phyloP scores from a whole-genome alignment of 345 rosid genomes.

The Linum tenue region DNA sequence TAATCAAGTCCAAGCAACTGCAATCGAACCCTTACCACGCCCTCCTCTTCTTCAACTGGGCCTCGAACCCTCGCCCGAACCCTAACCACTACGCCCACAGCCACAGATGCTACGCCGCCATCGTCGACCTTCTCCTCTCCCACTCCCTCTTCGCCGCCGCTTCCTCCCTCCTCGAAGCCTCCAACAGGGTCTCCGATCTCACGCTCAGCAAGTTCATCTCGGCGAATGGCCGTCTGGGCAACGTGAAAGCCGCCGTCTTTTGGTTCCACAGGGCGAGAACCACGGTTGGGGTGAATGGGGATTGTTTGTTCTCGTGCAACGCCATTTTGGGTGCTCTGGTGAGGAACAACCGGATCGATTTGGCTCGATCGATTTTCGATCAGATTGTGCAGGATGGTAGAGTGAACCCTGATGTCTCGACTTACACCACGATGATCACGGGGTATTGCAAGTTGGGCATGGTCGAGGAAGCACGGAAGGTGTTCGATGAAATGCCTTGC shows the following conservation, averaged over 20 bases:
- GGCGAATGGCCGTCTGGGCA: constrained; percentile 23
- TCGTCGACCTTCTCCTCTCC: constrained; percentile 24
- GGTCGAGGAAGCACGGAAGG: constrained; percentile 27
- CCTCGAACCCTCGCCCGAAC: constrained; percentile 22
- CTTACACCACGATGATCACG: constrained; percentile 30
- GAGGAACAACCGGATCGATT: constrained; percentile 11
- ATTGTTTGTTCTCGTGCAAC: constrained; percentile 26
- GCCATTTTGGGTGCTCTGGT: constrained; percentile 29
- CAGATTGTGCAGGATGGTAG: constrained; percentile 15
- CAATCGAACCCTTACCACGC: constrained; percentile 28
- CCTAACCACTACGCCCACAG: constrained; percentile 21
- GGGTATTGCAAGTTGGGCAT: constrained; percentile 26
- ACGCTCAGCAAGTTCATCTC: constrained; percentile 24
- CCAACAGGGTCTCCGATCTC: constrained; percentile 25
- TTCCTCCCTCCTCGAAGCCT: constrained; percentile 17
- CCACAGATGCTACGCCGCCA: constrained; percentile 24
- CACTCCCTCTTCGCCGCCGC: constrained; percentile 25
- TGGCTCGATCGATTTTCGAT: constrained; percentile 22
- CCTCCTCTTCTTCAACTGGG: constrained; percentile 35
- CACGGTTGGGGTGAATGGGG: constrained; percentile 11
- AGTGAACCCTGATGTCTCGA: constrained; percentile 27
- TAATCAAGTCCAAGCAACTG: constrained; percentile 5
- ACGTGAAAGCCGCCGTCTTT: constrained; percentile 26
- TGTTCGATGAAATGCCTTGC: constrained; percentile 39
- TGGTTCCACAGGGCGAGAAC: constrained; percentile 27